Evolutionary conservation across 1,284 basidiomycete species (phyloP).

Genomic region (Trametes versicolor): DNA sequence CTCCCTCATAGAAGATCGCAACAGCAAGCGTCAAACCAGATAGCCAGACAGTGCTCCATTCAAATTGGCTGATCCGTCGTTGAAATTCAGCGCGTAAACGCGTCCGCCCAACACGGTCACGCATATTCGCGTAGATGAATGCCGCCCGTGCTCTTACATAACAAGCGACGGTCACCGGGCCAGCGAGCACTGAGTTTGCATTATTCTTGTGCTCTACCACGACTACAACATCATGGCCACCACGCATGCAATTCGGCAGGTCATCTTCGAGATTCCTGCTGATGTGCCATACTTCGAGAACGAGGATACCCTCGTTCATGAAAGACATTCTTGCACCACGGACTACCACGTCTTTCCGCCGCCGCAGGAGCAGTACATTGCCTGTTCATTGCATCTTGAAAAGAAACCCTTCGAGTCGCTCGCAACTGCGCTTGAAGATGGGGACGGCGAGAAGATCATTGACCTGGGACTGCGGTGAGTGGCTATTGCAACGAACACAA

Average conservation of each 20-base stretch:
- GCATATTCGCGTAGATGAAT: too few relatives aligned
- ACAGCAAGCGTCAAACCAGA: too few relatives aligned
- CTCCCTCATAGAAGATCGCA: too few relatives aligned
- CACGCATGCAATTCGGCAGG: not conserved
- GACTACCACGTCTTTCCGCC: conserved; percentile 2
- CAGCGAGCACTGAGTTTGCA: too few relatives aligned
- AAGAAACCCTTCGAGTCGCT: not conserved
- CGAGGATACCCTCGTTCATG: not conserved
- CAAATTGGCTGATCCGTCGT: too few relatives aligned
- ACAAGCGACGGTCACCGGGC: too few relatives aligned
- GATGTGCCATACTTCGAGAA: conserved; percentile 8
- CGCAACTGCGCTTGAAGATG: not conserved
- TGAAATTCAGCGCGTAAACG: too few relatives aligned
- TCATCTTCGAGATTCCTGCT: conserved; percentile 3
- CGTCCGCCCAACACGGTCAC: too few relatives aligned
- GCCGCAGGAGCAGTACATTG: conserved; percentile 3
- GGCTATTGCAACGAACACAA: not conserved
- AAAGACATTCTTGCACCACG: not conserved
- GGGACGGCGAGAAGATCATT: conserved; percentile 4
- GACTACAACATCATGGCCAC: not conserved
- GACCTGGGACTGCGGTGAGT: conserved; percentile 10
- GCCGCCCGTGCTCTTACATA: too few relatives aligned
- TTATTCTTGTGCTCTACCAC: not conserved
- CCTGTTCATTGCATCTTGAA: not conserved
- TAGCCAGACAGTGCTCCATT: too few relatives aligned